Percentiles rank a stretch among this genome's conserved stretches.
phyloP scores from a whole-genome alignment of 345 rosid genomes.

The Eucalyptus dawsonii region DNA sequence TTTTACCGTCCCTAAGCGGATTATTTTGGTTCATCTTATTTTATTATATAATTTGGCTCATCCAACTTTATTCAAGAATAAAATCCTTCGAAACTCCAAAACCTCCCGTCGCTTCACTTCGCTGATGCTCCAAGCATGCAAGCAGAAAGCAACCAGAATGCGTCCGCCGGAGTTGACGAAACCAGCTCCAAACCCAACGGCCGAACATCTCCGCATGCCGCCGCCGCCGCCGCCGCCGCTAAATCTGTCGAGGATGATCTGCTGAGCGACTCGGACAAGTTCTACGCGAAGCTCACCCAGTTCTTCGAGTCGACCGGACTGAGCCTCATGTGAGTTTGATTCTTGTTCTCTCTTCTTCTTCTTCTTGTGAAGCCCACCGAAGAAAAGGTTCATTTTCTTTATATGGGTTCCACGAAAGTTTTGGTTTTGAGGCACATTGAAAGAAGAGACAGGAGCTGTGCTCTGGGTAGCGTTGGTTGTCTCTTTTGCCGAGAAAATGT shows the following conservation, averaged over 20 bases:
- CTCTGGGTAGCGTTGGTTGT: neutral
- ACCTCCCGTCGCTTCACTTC: neutral
- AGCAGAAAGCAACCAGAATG: neutral
- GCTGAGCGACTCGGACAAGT: neutral
- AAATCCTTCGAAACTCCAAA: neutral
- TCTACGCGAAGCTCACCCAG: neutral
- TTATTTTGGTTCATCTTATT: neutral
- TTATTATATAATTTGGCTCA: neutral
- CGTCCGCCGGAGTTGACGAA: neutral
- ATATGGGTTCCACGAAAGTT: neutral
- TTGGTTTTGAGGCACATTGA: neutral
- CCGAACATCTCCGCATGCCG: neutral
- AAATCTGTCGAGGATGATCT: neutral
- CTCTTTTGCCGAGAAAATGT: neutral
- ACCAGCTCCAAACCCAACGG: neutral
- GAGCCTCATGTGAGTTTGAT: neutral
- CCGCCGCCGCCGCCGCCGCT: neutral
- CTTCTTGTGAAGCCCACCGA: neutral
- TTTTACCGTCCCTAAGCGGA: neutral
- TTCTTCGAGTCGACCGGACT: neutral
- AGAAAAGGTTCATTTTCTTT: neutral
- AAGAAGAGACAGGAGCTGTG: neutral
- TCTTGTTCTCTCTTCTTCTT: neutral
- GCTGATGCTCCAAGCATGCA: neutral
- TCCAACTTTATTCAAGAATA: neutral